Conservation (phyloP, 2,329 filamentous ascomycete genomes). For the Thielaviopsis ethacetica region DNA sequence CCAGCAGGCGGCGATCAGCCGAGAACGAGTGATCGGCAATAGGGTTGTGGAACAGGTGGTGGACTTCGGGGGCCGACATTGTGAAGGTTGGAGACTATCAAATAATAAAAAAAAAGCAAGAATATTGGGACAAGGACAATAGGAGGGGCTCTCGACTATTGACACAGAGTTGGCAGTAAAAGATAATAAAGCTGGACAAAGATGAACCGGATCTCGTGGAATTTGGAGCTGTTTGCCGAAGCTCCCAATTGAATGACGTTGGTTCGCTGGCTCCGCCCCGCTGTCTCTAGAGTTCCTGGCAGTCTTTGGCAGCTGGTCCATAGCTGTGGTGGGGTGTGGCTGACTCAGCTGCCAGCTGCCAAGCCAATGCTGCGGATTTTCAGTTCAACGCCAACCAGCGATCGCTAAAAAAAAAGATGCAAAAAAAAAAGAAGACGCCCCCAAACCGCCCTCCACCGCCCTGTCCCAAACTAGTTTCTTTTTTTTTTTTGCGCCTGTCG, state of each 20-base stretch:
- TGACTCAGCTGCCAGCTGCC: slow-evolving; percentile 10
- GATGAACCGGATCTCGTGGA: background rate
- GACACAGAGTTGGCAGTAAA: slow-evolving; percentile 17
- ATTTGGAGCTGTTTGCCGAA: background rate
- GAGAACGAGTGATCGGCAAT: slow-evolving; percentile 98
- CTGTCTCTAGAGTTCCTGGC: background rate
- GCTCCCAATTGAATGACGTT: slow-evolving; percentile 13
- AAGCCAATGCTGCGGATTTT: background rate
- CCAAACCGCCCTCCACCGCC: background rate
- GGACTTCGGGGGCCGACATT: slow-evolving; percentile 80
- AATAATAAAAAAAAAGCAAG: background rate
- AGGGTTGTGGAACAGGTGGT: slow-evolving; percentile 91
- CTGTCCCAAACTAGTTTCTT: background rate
- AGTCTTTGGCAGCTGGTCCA: slow-evolving; percentile 1
- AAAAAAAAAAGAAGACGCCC: background rate
- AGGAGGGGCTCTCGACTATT: slow-evolving; percentile 89
- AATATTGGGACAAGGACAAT: slow-evolving; percentile 14
- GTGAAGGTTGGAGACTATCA: slow-evolving; percentile 19
- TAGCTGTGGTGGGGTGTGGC: background rate
- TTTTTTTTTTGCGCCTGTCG: background rate
- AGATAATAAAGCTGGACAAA: background rate
- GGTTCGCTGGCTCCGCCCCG: slow-evolving; percentile 7
- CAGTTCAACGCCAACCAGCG: background rate
- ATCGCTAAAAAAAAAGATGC: background rate
- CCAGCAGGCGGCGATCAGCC: slow-evolving; percentile 71